Percentiles rank a stretch among this genome's conserved stretches.
phyloP scores from a whole-genome alignment of 2,329 filamentous ascomycete genomes.

The Dactylellina cionopaga region DNA sequence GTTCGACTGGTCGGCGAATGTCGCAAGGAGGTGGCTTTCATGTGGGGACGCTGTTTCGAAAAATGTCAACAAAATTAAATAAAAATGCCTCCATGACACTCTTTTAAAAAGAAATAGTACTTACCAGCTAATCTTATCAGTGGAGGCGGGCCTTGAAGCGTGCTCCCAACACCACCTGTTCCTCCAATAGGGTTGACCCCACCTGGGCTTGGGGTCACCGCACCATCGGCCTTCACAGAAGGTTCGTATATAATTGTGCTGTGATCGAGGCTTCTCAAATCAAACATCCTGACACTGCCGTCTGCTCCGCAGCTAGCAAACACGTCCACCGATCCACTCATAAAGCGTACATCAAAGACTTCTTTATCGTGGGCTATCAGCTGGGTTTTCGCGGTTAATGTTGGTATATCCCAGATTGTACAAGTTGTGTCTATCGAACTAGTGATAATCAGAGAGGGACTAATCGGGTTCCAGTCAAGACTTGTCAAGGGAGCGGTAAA shows the following conservation, averaged over 20 bases:
- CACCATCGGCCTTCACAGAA: conserved; percentile 70
- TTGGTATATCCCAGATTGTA: conserved; percentile 99
- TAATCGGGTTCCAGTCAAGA: conserved; percentile 97
- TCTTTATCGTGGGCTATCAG: conserved; percentile 99
- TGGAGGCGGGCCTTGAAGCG: conserved; percentile 79
- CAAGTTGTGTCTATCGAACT: conserved; percentile 99
- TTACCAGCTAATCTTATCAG: conserved; percentile 75
- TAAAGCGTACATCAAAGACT: conserved; percentile 97
- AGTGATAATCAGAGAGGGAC: conserved; percentile 95
- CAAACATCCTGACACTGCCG: conserved; percentile 98
- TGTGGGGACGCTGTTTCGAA: conserved; percentile 78
- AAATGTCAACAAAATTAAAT: neutral
- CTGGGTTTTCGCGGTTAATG: conserved; percentile 95
- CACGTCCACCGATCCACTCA: conserved; percentile 96
- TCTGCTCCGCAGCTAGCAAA: conserved; percentile 98
- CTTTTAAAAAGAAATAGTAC: too few species aligned
- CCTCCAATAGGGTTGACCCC: conserved; percentile 66
- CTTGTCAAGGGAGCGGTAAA: conserved; percentile 97
- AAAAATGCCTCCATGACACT: conserved; percentile 2
- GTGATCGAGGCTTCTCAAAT: conserved; percentile 92
- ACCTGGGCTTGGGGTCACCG: conserved; percentile 65
- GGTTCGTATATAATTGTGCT: conserved; percentile 99
- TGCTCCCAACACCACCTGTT: conserved; percentile 66
- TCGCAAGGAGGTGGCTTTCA: conserved; percentile 94
- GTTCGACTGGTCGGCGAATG: conserved; percentile 92